Evolutionary conservation across 192 early-diverging fungal genomes (phyloP), one percentile per base, ranked within the genome.

Genomic region (Jimgerdemannia lactiflua): DNA sequence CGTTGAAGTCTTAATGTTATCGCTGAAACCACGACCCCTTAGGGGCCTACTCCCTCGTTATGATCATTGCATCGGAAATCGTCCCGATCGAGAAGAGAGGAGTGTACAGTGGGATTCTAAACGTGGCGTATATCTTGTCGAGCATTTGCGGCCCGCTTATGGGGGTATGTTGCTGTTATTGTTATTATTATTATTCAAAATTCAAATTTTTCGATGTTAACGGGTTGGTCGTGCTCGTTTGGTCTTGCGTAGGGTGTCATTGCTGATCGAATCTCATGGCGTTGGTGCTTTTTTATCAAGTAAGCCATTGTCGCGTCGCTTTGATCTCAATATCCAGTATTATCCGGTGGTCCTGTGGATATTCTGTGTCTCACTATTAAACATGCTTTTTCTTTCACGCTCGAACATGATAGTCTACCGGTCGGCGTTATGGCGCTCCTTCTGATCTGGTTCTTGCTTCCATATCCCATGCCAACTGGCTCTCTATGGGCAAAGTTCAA

Each of bases 51-150:
- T 79, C 89, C 64, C 73, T 92, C 75, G 90, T 92, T 9, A 85
- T 96, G 43, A 91, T 97, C 64, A 92, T 97, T 63, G 87, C 97
- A 54, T 86, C 94, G 4, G 97, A 98, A 75, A 87, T 99, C 70
- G 91, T 98, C 18, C 87, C 91, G 40, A 72, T 92, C n/a, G 87
- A 92, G 44, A 90, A 98, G 73, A 85, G 95, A n/a, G 94, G 94
- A 42, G 95, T 94, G 78, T 83, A 79, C 29, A 75, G 77, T 75
- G 81, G 77, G 39, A 66, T 83, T n/a, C 70, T 79, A 44, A 76
- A 77, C 75, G 78, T 73, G n/a, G 81, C 77, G n/a, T 83, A 79
- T 72, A 78, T 78, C 43, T 39, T 83, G 3, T 79, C 81, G 3
- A 65, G 81, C 79, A 8, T 76, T 79, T 67, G 29, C 29, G 81